These are phyloP conservation scores for Furcasterigmium furcatum DNA, from an alignment of 2,329 filamentous ascomycete species.

Conservation along the genomic window DNA sequence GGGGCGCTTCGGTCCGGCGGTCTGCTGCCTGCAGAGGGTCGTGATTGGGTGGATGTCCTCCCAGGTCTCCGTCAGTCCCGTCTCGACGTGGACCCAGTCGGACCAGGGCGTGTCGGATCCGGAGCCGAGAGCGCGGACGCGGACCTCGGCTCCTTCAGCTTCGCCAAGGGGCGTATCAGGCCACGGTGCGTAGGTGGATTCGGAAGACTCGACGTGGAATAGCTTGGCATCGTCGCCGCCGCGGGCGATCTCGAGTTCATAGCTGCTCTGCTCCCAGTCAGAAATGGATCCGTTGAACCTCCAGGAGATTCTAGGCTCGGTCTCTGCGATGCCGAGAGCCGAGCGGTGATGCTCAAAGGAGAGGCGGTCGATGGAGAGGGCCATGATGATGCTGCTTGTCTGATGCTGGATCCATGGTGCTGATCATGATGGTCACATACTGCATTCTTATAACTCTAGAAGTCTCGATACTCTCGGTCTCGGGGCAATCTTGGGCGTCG, in stretches of 20 bases:
- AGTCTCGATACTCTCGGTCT: no score
- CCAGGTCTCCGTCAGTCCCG: conserved; percentile 27
- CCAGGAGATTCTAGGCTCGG: conserved; percentile 42
- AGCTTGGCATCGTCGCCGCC: conserved; percentile 3
- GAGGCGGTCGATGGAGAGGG: no score
- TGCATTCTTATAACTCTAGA: no score
- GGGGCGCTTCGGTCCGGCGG: conserved; percentile 20
- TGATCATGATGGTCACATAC: no score
- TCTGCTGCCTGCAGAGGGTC: conserved; percentile 16
- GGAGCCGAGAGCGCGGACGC: conserved; percentile 28
- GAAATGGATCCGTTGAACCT: conserved; percentile 31
- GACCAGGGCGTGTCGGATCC: conserved; percentile 23
- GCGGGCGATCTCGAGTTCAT: conserved; percentile 37
- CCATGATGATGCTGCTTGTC: no score
- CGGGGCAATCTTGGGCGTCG: no score
- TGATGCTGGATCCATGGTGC: no score
- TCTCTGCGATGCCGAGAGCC: conserved; percentile 40
- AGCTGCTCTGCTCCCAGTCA: conserved; percentile 39
- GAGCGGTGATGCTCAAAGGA: conserved; percentile 37
- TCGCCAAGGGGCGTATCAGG: conserved; percentile 28
- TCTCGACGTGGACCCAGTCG: conserved; percentile 27
- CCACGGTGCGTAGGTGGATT: conserved; percentile 41
- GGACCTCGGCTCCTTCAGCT: conserved; percentile 25
- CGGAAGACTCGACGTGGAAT: conserved; percentile 25
- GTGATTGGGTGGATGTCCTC: conserved; percentile 20